Base-by-base conservation (phyloP, 1,284 basidiomycete species). In the Coriolopsis trogii region DNA sequence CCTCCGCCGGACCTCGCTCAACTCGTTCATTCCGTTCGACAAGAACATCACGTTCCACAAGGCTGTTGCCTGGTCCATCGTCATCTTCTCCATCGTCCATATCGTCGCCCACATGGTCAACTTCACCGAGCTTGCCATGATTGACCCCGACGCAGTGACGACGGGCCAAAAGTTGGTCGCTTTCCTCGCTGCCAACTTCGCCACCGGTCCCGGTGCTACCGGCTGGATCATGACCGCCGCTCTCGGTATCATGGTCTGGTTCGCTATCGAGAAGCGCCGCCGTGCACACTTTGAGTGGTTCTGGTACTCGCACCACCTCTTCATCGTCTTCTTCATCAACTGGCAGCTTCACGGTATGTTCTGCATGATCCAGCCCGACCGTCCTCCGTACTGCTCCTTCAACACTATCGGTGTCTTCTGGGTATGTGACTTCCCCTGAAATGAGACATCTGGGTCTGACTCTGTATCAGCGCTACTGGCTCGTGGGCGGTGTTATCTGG, bases 281-380 rank as follows among this genome's bases (percentile, higher is more conserved):
- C 77, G 84, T 50, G 79, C 81, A 7, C 77, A 84, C 63, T 95
- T 91, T 65, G 91, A 95, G 72, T 71, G 80, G 63, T 95, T 95
- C 76, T 95, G 91, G 90, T 95, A 93, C 72, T 81, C 84, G 13
- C 91, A 93, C 68, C 91, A 93, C 69, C 77, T 96, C 45, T 94
- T 93, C 75, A 83, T 95, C 63, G 67, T 91, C 56, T 94, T 94
- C 79, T 96, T 96, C 76, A 80, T 92, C 67, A 76, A 78, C 63
- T 95, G 93, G 93, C 93, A 95, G 70, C 75, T 95, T 30, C 93
- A 95, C 67, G 93, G 93, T 48, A 90, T 95, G 89, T 94, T 93
- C 81, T 95, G 92, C 70, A 92, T 91, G 89, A 91, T 93, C 71
- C 74, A 92, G 73, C 92, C 93, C n/a, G 91, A 95, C 70, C 77